Evolutionary conservation across 768 basidiomycete genomes (phyloP), one percentile per base, ranked within the genome.

Genomic region (Mrakia frigida): DNA sequence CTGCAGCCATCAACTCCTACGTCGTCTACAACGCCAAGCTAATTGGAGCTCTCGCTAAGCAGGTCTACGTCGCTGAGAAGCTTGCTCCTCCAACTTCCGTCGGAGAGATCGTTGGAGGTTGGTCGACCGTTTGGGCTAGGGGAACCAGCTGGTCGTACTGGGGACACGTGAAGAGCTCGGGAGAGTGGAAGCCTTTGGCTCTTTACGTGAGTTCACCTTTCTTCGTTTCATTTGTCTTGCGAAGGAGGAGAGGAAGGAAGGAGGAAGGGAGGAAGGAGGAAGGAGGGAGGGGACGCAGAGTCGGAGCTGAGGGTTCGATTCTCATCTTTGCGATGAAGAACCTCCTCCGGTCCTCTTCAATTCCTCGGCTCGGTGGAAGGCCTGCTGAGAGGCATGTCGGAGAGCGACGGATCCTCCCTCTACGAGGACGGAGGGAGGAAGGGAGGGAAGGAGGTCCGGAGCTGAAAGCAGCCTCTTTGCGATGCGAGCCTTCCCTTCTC

Each of bases 31-130:
- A 78, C 67, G 52, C 73, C 39, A 82, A 89, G 73, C 92, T 95
- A 68, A 86, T 88, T 28, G 88, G 89, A 72, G 92, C 94, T 81
- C 80, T 96, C 69, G 81, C 87, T 72, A 92, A 91, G 84, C 89
- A 91, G 78, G 85, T 93, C 72, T 92, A 92, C 84, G 81, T 87
- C 73, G 86, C 87, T 53, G 92, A 93, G 84, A 84, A 84, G 74
- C 84, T 92, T 74, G 86, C 87, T 74, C 92, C 91, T 16, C 93
- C 93, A 21, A 87, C 85, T 23, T 86, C 87, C 37, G 73, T 90
- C 31, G 83, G 85, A 33, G 83, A 88, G 56, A 81, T 91, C 81
- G 84, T 85, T 39, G 84, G 85, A 46, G 88, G 88, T 37, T 94
- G 93, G 82, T 82, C 86, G 61, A 87, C 88, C 50, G 82, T 94